Conservation (phyloP, 352 stramenopile species). For the Hyphochytrium catenoides region DNA sequence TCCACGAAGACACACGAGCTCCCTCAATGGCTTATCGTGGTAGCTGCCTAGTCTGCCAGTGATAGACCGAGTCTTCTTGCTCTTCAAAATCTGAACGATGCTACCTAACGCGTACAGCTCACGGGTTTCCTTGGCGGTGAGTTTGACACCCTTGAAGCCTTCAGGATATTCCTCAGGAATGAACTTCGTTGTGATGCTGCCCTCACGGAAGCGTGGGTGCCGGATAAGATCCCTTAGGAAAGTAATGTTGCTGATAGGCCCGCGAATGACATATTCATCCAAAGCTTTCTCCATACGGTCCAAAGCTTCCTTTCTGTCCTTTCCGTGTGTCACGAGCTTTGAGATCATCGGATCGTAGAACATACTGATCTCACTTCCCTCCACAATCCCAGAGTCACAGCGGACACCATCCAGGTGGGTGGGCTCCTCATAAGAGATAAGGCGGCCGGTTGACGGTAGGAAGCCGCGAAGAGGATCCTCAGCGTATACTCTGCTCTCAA, state of each 20-base stretch:
- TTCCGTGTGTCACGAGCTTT: conserved; percentile 72
- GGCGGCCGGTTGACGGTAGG: conserved; percentile 74
- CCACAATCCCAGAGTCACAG: conserved; percentile 70
- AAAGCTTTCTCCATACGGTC: conserved; percentile 58
- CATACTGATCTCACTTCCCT: conserved; percentile 76
- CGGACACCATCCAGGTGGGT: conserved; percentile 34
- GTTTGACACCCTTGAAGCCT: conserved; percentile 60
- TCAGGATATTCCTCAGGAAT: conserved; percentile 86
- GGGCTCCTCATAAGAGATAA: conserved; percentile 79
- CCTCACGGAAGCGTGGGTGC: conserved; percentile 62
- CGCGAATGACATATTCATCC: conserved; percentile 81
- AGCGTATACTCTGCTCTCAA: conserved; percentile 87
- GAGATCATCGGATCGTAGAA: conserved; percentile 93
- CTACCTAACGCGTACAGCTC: conserved; percentile 44
- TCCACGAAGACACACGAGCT: conserved; percentile 1
- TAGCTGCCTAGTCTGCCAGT: conserved; percentile 1
- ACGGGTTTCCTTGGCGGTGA: conserved; percentile 25
- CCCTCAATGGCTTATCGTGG: conserved; percentile 3
- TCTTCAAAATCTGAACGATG: conserved; percentile 33
- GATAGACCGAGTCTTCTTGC: conserved; percentile 3
- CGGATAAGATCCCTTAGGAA: conserved; percentile 79
- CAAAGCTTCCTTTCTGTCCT: conserved; percentile 51
- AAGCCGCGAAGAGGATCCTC: conserved; percentile 86
- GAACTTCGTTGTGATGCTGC: conserved; percentile 91
- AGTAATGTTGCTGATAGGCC: conserved; percentile 76